These are phyloP conservation scores for Lactifluus pinguis DNA, from an alignment of 768 basidiomycete genomes.

Conservation along the genomic window DNA sequence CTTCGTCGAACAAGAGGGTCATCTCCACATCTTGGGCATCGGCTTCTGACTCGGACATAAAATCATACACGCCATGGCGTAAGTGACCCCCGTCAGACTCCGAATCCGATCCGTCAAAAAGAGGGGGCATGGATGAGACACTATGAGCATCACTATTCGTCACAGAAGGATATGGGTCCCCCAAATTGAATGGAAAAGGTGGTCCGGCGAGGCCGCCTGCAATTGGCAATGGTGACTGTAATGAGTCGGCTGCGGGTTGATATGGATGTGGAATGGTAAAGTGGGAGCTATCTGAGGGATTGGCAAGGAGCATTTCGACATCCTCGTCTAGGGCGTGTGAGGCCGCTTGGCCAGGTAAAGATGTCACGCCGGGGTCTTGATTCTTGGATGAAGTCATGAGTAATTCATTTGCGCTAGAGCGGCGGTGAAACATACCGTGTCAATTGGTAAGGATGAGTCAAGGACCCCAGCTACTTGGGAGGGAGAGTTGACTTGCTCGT, in stretches of 20 bases:
- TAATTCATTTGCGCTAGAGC: background rate
- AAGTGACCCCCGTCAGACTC: conserved; percentile 9
- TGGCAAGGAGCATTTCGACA: conserved; percentile 3
- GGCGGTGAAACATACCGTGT: background rate
- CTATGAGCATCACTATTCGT: conserved; percentile 12
- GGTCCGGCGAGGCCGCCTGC: background rate
- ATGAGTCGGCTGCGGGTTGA: background rate
- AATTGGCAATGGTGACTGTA: conserved; percentile 1
- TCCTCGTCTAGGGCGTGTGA: background rate
- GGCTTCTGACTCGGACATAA: conserved; percentile 13
- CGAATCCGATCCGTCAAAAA: conserved; percentile 11
- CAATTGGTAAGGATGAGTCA: background rate
- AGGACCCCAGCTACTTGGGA: background rate
- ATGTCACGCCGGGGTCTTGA: background rate
- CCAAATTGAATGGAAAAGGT: background rate
- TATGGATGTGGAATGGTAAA: background rate
- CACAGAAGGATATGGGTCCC: background rate
- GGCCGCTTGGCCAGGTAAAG: background rate
- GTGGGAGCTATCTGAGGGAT: background rate
- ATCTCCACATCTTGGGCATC: conserved; percentile 20
- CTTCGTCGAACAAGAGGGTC: conserved; percentile 8
- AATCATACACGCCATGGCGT: background rate
- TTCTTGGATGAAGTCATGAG: conserved; percentile 3
- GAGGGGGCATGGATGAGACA: conserved; percentile 14
- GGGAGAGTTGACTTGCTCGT: background rate